Base-by-base conservation (phyloP, 1,284 basidiomycete genomes). In the Moesziomyces globuligerus region DNA sequence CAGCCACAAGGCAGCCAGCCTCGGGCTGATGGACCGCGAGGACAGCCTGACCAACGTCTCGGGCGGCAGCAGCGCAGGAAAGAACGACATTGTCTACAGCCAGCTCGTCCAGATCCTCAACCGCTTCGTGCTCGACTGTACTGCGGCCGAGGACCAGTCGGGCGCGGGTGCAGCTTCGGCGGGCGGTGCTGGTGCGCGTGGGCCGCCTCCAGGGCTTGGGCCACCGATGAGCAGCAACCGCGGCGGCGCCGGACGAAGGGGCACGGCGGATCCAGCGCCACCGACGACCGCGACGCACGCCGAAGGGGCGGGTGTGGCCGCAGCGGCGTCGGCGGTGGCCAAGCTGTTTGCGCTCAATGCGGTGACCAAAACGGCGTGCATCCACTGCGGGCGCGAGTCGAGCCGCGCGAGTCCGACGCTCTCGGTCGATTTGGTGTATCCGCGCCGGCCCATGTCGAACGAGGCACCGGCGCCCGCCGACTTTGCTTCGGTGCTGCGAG, bases 71-170 rank as follows among this genome's bases (percentile, higher is more conserved):
- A 56, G 56, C 3, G 52, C 50, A 23, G 44, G 49, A 37, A 72
- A 62, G 36, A 59, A 60, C 42, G 60, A 68, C 21, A 61, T 54
- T 42, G 61, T 83, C 4, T 94, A 96, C 77, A 89, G 89, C 1
- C 89, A 91, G 50, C 90, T 93, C 83, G 96, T 97, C 28, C 96
- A 98, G 83, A 89, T 89, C 21, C 94, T 97, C 85, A 94, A 98
- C 82, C 89, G 94, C 24, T 98, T 97, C 85, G 86, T 98, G 26
- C 84, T 98, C 38, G 93, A 95, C 66, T 59, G 64, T 26, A 55
- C 75, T 15, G 53, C 75, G 17, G 48, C 53, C 44, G 71, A 78
- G 40, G 64, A 76, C 4, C 61, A 68, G 5, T 46, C 41, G 23
- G 45, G 43, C 20, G 38, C 13, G 8, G 34, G 48, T 37, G 32